Conservation (phyloP, 1,284 basidiomycete species). For the Sporisorium reilianum region DNA sequence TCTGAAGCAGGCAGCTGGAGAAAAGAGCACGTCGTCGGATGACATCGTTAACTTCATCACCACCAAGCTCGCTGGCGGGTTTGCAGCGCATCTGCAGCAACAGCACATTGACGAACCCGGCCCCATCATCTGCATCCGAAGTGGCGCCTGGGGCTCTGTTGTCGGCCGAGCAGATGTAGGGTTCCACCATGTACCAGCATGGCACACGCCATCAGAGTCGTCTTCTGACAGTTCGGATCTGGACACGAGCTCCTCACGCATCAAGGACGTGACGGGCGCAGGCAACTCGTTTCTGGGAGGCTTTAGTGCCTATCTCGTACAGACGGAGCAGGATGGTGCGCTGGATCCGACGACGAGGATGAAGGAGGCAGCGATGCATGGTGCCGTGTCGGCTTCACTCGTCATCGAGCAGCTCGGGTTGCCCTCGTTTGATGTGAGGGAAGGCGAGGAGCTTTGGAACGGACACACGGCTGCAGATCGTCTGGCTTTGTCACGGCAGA, state of each 20-base stretch:
- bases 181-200: conserved; percentile 40
- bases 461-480: conserved; percentile 14
- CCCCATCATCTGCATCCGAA: conserved; percentile 54
- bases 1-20: background rate
- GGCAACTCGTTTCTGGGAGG: conserved; percentile 59
- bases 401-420: conserved; percentile 56
- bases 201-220: conserved; percentile 21
- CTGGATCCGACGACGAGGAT: conserved; percentile 10
- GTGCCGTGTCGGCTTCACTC: conserved; percentile 50
- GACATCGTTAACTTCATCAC: conserved; percentile 31
- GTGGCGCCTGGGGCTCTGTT: conserved; percentile 52
- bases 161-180: conserved; percentile 26
- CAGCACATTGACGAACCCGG: conserved; percentile 6
- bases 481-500: conserved; percentile 4
- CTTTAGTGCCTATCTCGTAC: conserved; percentile 37
- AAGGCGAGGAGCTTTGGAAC: conserved; percentile 46
- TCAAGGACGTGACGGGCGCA: conserved; percentile 56
- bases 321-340: conserved; percentile 9
- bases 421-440: conserved; percentile 29
- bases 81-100: conserved; percentile 11
- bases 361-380: conserved; percentile 43
- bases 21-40: background rate
- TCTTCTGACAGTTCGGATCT: background rate
- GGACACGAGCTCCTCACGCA: conserved; percentile 13
- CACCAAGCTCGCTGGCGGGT: conserved; percentile 19